Evolutionary conservation across 1,284 basidiomycete genomes (phyloP).

Genomic region (Grifola frondosa): DNA sequence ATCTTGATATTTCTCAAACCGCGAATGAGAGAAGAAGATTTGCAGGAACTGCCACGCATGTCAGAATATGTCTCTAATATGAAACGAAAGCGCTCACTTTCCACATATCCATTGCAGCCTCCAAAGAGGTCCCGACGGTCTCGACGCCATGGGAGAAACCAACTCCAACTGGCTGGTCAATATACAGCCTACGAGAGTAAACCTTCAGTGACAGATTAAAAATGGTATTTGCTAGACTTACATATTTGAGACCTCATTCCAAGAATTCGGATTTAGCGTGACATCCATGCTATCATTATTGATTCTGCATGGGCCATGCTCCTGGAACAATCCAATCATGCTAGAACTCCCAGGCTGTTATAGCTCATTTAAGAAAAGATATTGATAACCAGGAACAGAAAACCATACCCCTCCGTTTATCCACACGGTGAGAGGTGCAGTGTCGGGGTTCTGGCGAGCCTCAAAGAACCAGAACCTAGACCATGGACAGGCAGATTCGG

Average conservation of each 20-base stretch:
- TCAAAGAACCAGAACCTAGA: too few species aligned
- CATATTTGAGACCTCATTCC: conserved; percentile 65
- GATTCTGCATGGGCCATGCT: conserved; percentile 62
- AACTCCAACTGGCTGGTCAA: conserved; percentile 64
- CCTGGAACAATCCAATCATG: conserved; percentile 69
- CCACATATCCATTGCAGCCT: conserved; percentile 61
- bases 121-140: conserved; percentile 48
- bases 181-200: conserved; percentile 39
- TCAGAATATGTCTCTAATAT: background rate
- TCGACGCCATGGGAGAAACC: conserved; percentile 59
- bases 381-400: too few species aligned
- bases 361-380: too few species aligned
- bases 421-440: conserved; percentile 64
- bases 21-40: conserved; percentile 59
- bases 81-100: conserved; percentile 25
- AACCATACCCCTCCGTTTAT: conserved; percentile 67
- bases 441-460: conserved; percentile 53
- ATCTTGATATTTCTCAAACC: conserved; percentile 52
- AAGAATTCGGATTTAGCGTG: conserved; percentile 57
- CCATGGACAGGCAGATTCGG: too few species aligned
- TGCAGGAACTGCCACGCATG: conserved; percentile 50
- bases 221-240: conserved; percentile 19
- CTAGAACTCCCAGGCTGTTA: conserved; percentile 60
- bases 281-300: conserved; percentile 54
- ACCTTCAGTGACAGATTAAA: background rate